Evolutionary conservation across 345 rosid species (phyloP).

Genomic region (Eucalyptus microcorys): DNA sequence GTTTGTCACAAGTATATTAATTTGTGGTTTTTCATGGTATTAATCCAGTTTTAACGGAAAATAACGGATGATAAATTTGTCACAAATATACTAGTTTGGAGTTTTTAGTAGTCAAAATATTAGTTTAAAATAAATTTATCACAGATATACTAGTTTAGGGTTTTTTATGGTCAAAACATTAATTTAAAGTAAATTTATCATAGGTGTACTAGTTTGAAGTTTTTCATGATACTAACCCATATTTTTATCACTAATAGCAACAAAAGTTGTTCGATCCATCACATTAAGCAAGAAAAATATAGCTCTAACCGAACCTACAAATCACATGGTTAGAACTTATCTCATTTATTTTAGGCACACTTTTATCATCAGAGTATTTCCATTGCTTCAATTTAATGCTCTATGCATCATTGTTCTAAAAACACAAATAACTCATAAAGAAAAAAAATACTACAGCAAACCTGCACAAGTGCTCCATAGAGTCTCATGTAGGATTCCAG

Average conservation of each 20-base stretch:
- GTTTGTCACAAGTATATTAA: no score
- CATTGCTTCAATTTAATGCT: neutral
- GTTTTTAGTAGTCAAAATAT: no score
- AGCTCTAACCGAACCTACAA: neutral
- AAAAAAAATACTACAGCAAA: conserved; percentile 2
- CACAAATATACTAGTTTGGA: accelerated
- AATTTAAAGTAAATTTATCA: no score
- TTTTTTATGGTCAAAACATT: no score
- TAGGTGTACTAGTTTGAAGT: no score
- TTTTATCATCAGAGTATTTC: neutral
- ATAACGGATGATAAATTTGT: no score
- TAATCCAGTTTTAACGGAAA: no score
- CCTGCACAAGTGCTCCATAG: conserved; percentile 94
- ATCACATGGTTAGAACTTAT: neutral
- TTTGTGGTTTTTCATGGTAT: no score
- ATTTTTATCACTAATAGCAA: neutral
- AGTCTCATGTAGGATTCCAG: conserved; percentile 62
- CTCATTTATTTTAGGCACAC: neutral
- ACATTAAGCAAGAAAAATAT: neutral
- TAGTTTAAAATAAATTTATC: no score
- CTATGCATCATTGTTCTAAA: neutral
- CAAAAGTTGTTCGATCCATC: neutral
- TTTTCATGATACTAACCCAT: neutral
- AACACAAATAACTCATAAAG: neutral
- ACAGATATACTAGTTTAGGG: no score